Evolutionary conservation across 345 rosid species (phyloP).

Genomic region (Aquilaria malaccensis): DNA sequence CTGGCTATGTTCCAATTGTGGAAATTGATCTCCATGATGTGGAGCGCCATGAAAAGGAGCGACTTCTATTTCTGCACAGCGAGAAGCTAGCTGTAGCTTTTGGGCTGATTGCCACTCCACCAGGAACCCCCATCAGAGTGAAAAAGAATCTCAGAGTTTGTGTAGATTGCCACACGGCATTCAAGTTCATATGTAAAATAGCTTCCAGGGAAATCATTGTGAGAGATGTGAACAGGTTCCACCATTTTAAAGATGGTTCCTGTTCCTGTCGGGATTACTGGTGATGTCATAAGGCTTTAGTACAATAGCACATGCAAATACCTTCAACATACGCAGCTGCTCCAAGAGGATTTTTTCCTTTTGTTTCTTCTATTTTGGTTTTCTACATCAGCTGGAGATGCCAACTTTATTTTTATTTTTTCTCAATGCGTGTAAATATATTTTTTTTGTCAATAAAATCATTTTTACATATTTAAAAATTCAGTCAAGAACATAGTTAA

Average conservation of each 20-base stretch:
- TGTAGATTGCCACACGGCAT: slow-evolving; percentile 43
- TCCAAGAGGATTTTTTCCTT: too few species aligned
- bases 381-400: too few species aligned
- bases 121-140: slow-evolving; percentile 50
- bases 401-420: too few species aligned
- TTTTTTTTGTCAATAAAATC: too few species aligned
- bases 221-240: slow-evolving; percentile 57
- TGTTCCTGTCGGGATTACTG: slow-evolving; percentile 70
- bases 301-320: too few species aligned
- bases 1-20: slow-evolving; percentile 52
- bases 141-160: slow-evolving; percentile 65
- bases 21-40: slow-evolving; percentile 57
- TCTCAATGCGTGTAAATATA: too few species aligned
- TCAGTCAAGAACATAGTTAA: too few species aligned
- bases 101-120: slow-evolving; percentile 51
- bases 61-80: slow-evolving; percentile 46
- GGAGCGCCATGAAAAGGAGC: slow-evolving; percentile 40
- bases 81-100: slow-evolving; percentile 66
- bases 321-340: too few species aligned
- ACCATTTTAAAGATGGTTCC: slow-evolving; percentile 52
- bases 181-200: slow-evolving; percentile 44
- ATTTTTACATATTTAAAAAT: too few species aligned
- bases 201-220: slow-evolving; percentile 53
- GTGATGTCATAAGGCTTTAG: slow-evolving; percentile 12
- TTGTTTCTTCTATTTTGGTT: too few species aligned